Percentiles rank a stretch among this genome's conserved stretches.
Conservation (phyloP, 2,329 filamentous ascomycete genomes). For the Ceratocystis destructans region DNA sequence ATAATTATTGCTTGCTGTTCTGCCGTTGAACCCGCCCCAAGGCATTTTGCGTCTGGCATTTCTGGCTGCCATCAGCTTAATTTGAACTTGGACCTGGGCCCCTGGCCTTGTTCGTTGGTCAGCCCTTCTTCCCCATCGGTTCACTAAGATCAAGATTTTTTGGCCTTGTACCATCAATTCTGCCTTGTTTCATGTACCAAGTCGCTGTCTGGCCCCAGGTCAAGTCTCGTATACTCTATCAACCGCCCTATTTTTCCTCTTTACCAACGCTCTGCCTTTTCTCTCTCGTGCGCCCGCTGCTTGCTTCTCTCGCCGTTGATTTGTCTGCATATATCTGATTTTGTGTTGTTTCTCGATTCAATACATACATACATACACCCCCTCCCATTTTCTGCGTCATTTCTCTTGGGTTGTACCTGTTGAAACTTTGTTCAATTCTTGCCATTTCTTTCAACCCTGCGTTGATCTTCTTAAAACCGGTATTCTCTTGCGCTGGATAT, state of each 20-base stretch:
- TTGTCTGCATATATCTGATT: background rate
- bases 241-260: background rate
- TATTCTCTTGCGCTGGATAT: background rate
- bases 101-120: background rate
- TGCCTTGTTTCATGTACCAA: background rate
- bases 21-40: background rate
- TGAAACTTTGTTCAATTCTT: background rate
- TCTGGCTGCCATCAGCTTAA: background rate
- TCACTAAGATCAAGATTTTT: background rate
- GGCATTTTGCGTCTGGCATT: background rate
- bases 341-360: background rate
- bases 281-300: background rate
- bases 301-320: too few species aligned
- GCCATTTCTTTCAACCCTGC: background rate
- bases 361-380: background rate
- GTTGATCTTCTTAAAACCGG: constrained; percentile 2
- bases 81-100: background rate
- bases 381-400: background rate
- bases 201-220: background rate
- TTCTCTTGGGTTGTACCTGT: background rate
- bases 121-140: background rate
- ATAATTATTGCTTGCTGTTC: background rate
- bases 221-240: background rate
- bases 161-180: background rate
- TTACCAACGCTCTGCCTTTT: background rate